These are phyloP conservation scores for Plasmopara viticola DNA, from an alignment of 352 stramenopile species.

Conservation along the genomic window DNA sequence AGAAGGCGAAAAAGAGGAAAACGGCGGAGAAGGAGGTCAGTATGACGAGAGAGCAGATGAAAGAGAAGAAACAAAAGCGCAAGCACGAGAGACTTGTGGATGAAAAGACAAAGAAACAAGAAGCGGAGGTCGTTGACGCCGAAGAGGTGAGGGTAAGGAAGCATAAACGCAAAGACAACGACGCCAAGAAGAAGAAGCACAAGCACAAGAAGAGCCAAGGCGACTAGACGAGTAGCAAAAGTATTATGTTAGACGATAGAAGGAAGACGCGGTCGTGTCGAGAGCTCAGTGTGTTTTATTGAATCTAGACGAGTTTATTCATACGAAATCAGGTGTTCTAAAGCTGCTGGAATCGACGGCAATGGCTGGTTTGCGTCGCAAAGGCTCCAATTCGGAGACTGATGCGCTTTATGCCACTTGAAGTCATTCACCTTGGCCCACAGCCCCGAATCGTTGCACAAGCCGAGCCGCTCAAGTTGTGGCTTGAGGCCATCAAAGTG, in stretches of 20 bases:
- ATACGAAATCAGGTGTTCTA: conserved; percentile 35
- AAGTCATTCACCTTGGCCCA: conserved; percentile 91
- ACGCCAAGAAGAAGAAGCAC: conserved; percentile 33
- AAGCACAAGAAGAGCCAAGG: conserved; percentile 47
- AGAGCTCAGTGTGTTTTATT: too few relatives aligned
- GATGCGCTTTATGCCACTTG: conserved; percentile 85
- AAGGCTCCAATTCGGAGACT: conserved; percentile 83
- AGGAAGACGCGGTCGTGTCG: too few relatives aligned
- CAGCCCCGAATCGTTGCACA: conserved; percentile 51
- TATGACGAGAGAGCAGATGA: conserved; percentile 6
- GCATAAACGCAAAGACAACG: conserved; percentile 28
- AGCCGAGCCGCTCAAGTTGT: conserved; percentile 50
- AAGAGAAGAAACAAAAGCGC: conserved; percentile 36
- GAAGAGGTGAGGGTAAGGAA: conserved; percentile 23
- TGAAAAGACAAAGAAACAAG: conserved; percentile 21
- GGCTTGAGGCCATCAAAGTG: conserved; percentile 50
- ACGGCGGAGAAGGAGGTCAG: conserved; percentile 7
- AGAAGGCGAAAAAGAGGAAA: conserved; percentile 23
- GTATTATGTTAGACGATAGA: too few relatives aligned
- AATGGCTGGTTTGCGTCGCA: conserved; percentile 44
- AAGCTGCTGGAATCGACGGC: conserved; percentile 26
- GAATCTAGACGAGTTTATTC: conserved; percentile 6
- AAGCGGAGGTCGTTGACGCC: conserved; percentile 11
- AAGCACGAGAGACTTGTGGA: conserved; percentile 15
- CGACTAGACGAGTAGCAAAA: conserved; percentile 31